Conservation (phyloP, 1,284 basidiomycete species). For the Cystobasidium pallidum region DNA sequence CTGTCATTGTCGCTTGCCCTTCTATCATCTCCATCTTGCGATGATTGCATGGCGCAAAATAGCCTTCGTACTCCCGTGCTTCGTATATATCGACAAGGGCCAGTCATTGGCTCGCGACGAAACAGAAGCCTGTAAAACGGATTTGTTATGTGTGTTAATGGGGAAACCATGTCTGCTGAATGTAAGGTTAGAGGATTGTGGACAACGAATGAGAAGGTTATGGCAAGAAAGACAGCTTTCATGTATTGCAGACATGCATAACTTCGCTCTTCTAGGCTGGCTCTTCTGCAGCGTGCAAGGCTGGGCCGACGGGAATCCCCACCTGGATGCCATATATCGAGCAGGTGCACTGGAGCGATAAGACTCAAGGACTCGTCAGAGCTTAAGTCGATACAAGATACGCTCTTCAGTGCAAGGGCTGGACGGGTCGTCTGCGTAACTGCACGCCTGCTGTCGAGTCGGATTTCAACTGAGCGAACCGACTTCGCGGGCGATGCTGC, state of each 20-base stretch:
- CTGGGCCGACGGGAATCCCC: neutral
- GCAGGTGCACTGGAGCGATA: neutral
- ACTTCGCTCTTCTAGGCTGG: neutral
- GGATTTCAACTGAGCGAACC: too few species aligned
- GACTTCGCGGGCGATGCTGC: too few species aligned
- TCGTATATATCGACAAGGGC: neutral
- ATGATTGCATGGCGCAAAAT: conserved; percentile 3
- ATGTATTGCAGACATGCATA: neutral
- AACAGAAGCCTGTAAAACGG: neutral
- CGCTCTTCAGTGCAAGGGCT: too few species aligned
- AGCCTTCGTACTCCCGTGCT: neutral
- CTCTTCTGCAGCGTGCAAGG: conserved; percentile 12
- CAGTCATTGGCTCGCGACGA: neutral
- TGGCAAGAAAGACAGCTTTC: neutral
- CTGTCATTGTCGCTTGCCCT: neutral
- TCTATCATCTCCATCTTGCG: neutral
- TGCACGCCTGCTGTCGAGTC: too few species aligned
- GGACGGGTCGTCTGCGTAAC: too few species aligned
- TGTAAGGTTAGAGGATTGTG: neutral
- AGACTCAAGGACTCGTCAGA: conserved; percentile 1
- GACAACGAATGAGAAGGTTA: neutral
- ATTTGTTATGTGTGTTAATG: too few species aligned
- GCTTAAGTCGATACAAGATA: too few species aligned
- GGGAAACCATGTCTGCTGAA: too few species aligned
- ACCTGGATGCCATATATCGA: neutral